phyloP scores from a whole-genome alignment of 371 early-diverging fungal genomes.

The Saksenaea vasiformis region DNA sequence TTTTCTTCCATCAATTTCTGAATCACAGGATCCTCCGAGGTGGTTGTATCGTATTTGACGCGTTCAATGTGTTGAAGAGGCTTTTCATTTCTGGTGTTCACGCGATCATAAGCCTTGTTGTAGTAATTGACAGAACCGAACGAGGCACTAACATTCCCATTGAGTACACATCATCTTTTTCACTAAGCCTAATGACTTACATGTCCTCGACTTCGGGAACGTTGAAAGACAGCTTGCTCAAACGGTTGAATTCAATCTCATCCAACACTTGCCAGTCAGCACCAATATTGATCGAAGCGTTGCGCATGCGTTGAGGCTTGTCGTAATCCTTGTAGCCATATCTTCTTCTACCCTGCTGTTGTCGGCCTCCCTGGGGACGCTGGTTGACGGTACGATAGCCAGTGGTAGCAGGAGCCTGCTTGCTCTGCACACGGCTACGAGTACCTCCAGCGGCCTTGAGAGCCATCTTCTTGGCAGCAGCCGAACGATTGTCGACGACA shows the following conservation, averaged over 20 bases:
- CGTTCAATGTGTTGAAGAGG: slow-evolving; percentile 71
- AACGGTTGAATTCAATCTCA: slow-evolving; percentile 90
- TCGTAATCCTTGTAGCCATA: slow-evolving; percentile 58
- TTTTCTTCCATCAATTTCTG: slow-evolving; percentile 65
- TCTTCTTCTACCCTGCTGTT: slow-evolving; percentile 46
- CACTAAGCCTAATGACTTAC: slow-evolving; percentile 44
- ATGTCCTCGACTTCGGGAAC: slow-evolving; percentile 78
- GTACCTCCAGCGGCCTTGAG: slow-evolving; percentile 54
- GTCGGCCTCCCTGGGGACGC: slow-evolving; percentile 48
- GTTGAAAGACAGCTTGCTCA: slow-evolving; percentile 82
- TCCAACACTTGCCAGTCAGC: slow-evolving; percentile 92
- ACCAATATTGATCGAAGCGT: slow-evolving; percentile 86
- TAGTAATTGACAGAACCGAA: slow-evolving; percentile 78
- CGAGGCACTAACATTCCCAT: slow-evolving; percentile 19
- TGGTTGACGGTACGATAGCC: slow-evolving; percentile 44
- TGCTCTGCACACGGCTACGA: slow-evolving; percentile 38
- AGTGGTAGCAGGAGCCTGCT: slow-evolving; percentile 21
- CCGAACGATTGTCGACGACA: slow-evolving; percentile 88
- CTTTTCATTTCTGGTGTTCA: slow-evolving; percentile 80
- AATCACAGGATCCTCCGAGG: slow-evolving; percentile 81
- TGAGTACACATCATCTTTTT: not conserved
- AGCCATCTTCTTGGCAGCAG: slow-evolving; percentile 71
- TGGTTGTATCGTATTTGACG: slow-evolving; percentile 76
- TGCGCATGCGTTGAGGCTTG: slow-evolving; percentile 76
- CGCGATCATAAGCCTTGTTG: slow-evolving; percentile 87